These are phyloP conservation scores for Pestalotiopsis sp. DNA, from an alignment of 2,329 filamentous ascomycete species.

Conservation along the genomic window DNA sequence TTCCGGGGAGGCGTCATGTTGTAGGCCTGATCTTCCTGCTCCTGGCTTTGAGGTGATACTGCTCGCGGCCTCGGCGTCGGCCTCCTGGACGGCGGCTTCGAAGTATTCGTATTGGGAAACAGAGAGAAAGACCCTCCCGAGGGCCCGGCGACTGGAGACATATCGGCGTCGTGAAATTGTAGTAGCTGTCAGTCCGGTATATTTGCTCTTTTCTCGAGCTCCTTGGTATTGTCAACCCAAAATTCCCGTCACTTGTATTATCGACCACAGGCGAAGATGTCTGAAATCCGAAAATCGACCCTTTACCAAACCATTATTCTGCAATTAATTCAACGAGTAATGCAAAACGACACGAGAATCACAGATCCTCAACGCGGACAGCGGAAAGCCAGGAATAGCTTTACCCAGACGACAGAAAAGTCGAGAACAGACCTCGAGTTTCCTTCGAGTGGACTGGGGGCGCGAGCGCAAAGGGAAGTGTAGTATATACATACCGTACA, in stretches of 20 bases:
- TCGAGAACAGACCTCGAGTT: not conserved
- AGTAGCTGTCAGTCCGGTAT: not conserved
- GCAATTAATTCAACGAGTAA: not conserved
- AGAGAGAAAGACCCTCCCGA: slow-evolving; percentile 54
- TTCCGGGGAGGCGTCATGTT: slow-evolving; percentile 33
- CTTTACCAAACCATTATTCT: slow-evolving; percentile 17
- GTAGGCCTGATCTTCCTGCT: slow-evolving; percentile 26
- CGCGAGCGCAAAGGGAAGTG: not conserved
- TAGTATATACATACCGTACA: not conserved
- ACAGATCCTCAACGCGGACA: slow-evolving; percentile 4
- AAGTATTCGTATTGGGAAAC: slow-evolving; percentile 52
- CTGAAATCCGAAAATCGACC: slow-evolving; percentile 13
- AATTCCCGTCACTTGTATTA: not conserved
- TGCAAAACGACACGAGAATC: not conserved
- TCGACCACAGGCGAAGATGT: not conserved
- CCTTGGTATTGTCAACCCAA: not conserved
- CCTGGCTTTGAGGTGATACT: slow-evolving; percentile 27
- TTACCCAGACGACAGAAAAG: slow-evolving; percentile 4
- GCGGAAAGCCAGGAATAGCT: not conserved
- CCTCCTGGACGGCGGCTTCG: slow-evolving; percentile 45
- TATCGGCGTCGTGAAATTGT: not conserved
- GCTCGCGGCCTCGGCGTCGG: slow-evolving; percentile 38
- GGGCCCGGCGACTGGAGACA: slow-evolving; percentile 12
- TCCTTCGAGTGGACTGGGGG: not conserved
- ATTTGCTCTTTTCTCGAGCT: not conserved